Percentiles rank a stretch among this genome's conserved stretches.
These are phyloP conservation scores for Arthrinium puccinioides DNA, from an alignment of 2,329 filamentous ascomycete species.

Conservation along the genomic window DNA sequence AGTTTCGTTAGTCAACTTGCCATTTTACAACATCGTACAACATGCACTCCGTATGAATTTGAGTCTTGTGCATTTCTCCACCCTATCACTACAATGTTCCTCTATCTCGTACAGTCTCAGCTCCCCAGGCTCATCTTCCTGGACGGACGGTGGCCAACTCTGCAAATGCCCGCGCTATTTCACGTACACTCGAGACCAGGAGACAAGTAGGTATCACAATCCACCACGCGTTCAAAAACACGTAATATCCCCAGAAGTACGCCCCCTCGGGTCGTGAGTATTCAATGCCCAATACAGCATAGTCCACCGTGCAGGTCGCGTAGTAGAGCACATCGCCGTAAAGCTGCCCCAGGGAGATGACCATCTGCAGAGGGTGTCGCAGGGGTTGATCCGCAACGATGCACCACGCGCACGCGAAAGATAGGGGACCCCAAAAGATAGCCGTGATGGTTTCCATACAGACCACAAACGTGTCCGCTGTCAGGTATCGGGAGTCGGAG, in stretches of 20 bases:
- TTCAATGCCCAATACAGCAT: conserved; percentile 26
- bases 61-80: no score
- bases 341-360: conserved; percentile 38
- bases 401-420: conserved; percentile 36
- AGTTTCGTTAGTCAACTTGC: no score
- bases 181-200: conserved; percentile 11
- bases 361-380: conserved; percentile 40
- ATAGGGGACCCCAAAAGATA: conserved; percentile 45
- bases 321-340: conserved; percentile 49
- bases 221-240: conserved; percentile 47
- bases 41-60: no score
- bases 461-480: conserved; percentile 44
- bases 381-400: conserved; percentile 36
- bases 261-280: conserved; percentile 43
- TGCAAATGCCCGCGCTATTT: conserved; percentile 3
- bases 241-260: conserved; percentile 47
- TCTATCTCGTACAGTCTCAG: no score
- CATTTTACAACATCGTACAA: no score
- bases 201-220: conserved; percentile 37
- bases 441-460: conserved; percentile 49
- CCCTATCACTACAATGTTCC: no score
- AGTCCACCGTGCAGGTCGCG: conserved; percentile 36
- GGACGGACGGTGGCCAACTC: no score
- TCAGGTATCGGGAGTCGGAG: conserved; percentile 49
- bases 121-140: no score